Evolutionary conservation across 768 basidiomycete species (phyloP).

Genomic region (Suillus subaureus): DNA sequence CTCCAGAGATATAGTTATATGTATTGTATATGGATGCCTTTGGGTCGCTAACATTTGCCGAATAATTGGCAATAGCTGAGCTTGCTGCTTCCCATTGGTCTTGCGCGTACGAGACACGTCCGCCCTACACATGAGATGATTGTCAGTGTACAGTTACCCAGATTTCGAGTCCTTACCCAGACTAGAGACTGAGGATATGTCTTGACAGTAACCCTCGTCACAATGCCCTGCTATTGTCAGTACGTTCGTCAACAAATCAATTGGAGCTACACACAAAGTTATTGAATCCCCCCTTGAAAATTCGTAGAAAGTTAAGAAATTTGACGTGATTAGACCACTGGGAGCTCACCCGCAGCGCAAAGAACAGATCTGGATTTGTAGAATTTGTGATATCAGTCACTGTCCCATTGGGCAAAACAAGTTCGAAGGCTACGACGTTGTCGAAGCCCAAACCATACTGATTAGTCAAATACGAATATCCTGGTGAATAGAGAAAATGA

Average conservation of each 20-base stretch:
- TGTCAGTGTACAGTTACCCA: slow-evolving; percentile 45
- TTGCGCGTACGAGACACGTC: slow-evolving; percentile 37
- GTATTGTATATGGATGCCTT: slow-evolving; percentile 37
- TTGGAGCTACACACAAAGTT: slow-evolving; percentile 47
- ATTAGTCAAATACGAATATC: slow-evolving; percentile 68
- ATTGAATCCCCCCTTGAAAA: slow-evolving; percentile 59
- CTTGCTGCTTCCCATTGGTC: slow-evolving; percentile 7
- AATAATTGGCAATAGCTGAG: slow-evolving; percentile 4
- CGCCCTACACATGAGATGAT: slow-evolving; percentile 42
- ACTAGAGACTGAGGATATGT: slow-evolving; percentile 54
- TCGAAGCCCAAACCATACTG: slow-evolving; percentile 61
- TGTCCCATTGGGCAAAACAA: slow-evolving; percentile 59
- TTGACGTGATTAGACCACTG: background rate
- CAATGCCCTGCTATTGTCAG: slow-evolving; percentile 53
- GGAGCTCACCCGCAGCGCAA: slow-evolving; percentile 42
- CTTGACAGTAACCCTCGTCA: slow-evolving; percentile 58
- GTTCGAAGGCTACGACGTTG: slow-evolving; percentile 54
- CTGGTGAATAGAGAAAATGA: slow-evolving; percentile 46
- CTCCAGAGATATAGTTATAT: slow-evolving; percentile 38
- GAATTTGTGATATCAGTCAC: slow-evolving; percentile 38
- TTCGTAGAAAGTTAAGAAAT: background rate
- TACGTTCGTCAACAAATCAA: slow-evolving; percentile 14
- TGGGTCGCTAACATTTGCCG: background rate
- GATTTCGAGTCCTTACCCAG: slow-evolving; percentile 52
- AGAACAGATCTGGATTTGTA: slow-evolving; percentile 45